phyloP scores from a whole-genome alignment of 495 filamentous ascomycete genomes.

The Penicillium dipodomyicola region DNA sequence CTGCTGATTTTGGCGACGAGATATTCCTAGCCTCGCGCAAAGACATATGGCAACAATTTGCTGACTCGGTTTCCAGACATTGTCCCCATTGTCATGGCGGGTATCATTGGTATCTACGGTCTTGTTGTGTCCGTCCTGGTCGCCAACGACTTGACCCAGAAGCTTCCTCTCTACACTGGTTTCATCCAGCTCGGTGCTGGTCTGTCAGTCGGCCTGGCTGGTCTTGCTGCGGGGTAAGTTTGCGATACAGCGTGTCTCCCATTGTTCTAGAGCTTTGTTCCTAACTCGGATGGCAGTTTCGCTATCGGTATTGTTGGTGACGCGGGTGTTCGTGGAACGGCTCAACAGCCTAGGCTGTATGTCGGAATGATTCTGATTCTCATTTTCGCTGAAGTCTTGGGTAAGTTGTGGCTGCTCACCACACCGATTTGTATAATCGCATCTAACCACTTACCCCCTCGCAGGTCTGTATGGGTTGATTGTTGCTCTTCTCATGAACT shows the following conservation, averaged over 20 bases:
- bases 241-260: neutral
- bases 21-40: neutral
- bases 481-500: conserved; percentile 98
- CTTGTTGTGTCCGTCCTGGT: conserved; percentile 98
- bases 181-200: conserved; percentile 98
- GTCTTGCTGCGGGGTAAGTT: conserved; percentile 86
- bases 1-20: neutral
- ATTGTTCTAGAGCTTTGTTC: neutral
- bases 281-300: conserved; percentile 53
- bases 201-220: conserved; percentile 92
- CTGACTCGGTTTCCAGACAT: conserved; percentile 65
- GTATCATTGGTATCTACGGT: conserved; percentile 99
- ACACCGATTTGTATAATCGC: neutral
- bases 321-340: conserved; percentile 96
- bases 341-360: conserved; percentile 95
- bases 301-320: conserved; percentile 99
- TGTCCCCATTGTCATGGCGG: conserved; percentile 99
- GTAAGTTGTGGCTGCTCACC: conserved; percentile 46
- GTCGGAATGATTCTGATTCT: conserved; percentile 99
- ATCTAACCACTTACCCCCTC: conserved; percentile 1
- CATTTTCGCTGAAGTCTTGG: conserved; percentile 99
- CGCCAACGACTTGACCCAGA: conserved; percentile 83
- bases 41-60: neutral
- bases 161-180: conserved; percentile 81
- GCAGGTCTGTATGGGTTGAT: conserved; percentile 95